These are phyloP conservation scores for Nasturtium officinale DNA, from an alignment of 345 rosid genomes.

Conservation along the genomic window DNA sequence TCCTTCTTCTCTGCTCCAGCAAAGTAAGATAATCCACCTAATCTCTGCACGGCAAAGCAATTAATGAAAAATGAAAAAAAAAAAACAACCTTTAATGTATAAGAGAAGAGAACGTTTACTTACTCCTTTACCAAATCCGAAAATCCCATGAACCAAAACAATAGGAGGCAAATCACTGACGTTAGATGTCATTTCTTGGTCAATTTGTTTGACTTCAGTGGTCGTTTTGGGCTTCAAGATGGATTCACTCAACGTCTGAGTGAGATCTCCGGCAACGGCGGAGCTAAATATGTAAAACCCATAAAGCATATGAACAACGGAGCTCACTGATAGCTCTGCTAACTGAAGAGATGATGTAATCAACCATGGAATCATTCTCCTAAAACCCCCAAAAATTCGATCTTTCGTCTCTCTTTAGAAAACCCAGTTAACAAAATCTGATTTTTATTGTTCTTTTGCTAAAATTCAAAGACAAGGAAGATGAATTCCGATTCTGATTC, in stretches of 20 bases:
- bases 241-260: conserved; percentile 54
- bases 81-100: background rate
- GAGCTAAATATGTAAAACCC: conserved; percentile 87
- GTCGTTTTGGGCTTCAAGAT: conserved; percentile 56
- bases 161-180: conserved; percentile 70
- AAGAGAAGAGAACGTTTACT: background rate
- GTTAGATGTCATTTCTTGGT: conserved; percentile 27
- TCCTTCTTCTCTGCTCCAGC: conserved; percentile 98
- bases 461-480: conserved; percentile 25
- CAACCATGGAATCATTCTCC: conserved; percentile 69
- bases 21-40: conserved; percentile 94
- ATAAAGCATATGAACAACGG: conserved; percentile 69
- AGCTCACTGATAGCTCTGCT: conserved; percentile 78
- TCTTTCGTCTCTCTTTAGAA: background rate
- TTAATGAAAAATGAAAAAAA: conserved; percentile 3
- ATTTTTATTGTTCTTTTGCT: background rate
- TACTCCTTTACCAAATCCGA: conserved; percentile 99
- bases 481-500: background rate
- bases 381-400: background rate
- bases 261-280: conserved; percentile 89
- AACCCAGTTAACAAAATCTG: conserved; percentile 8
- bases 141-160: conserved; percentile 95
- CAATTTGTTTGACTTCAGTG: conserved; percentile 48
- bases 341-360: conserved; percentile 64
- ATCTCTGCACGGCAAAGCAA: conserved; percentile 52